A percentile compares a stretch with the other conserved stretches of the same genome.
Evolutionary conservation across 495 filamentous ascomycete species (phyloP).

Genomic region (Pseudotulostoma volvatum): DNA sequence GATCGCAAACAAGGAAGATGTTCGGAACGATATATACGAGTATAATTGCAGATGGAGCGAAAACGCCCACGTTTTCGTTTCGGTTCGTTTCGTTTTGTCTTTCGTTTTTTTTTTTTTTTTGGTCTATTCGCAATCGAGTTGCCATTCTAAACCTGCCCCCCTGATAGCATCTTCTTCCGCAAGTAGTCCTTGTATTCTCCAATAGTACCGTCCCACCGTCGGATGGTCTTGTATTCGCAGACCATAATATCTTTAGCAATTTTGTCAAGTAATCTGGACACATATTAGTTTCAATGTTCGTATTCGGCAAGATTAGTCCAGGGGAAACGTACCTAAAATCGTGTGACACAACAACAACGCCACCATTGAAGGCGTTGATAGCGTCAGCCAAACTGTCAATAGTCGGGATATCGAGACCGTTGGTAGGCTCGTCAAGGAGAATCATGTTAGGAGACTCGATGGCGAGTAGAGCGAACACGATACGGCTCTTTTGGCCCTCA

Average conservation of each 20-base stretch:
- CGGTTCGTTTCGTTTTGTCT: no score
- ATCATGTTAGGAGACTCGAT: conserved; percentile 98
- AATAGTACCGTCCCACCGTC: conserved; percentile 76
- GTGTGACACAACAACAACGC: conserved; percentile 96
- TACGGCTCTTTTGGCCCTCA: conserved; percentile 92
- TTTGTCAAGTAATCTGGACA: conserved; percentile 76
- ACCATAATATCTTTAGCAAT: conserved; percentile 99
- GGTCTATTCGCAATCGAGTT: no score
- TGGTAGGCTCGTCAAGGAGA: conserved; percentile 93
- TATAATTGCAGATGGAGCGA: no score
- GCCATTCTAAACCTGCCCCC: conserved; percentile 30
- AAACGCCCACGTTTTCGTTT: no score
- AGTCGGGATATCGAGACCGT: conserved; percentile 97
- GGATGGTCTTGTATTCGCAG: conserved; percentile 89
- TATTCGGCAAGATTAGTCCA: neutral
- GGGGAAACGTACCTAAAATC: conserved; percentile 70
- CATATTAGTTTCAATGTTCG: conserved; percentile 7
- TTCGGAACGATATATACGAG: no score
- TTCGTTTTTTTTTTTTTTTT: no score
- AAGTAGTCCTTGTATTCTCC: conserved; percentile 95
- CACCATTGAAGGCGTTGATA: conserved; percentile 88
- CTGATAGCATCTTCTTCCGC: conserved; percentile 82
- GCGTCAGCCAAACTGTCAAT: conserved; percentile 96
- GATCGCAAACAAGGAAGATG: no score
- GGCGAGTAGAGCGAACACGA: conserved; percentile 91